Conservation (phyloP, 805 yeast genomes). For the Myxozyma geophila region DNA sequence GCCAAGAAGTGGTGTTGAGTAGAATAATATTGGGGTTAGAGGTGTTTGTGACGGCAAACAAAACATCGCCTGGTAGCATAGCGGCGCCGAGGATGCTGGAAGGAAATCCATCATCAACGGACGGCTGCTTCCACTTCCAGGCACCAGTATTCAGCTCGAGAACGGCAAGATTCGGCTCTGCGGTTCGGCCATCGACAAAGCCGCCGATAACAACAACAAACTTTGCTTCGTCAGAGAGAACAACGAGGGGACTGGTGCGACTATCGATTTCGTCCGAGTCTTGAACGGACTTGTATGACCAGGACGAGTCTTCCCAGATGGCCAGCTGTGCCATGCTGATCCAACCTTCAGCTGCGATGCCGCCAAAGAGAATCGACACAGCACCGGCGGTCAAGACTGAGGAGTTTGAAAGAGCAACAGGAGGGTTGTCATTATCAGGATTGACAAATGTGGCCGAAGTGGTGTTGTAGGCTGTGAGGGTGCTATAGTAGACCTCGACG, state of each 20-base stretch:
- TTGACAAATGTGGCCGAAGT: slow-evolving; percentile 10
- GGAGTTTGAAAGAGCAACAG: slow-evolving; percentile 41
- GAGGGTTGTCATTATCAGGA: slow-evolving; percentile 33
- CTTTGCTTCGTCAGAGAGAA: slow-evolving; percentile 55
- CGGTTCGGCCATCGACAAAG: slow-evolving; percentile 46
- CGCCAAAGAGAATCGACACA: slow-evolving; percentile 58
- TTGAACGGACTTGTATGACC: slow-evolving; percentile 59
- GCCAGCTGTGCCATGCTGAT: slow-evolving; percentile 74
- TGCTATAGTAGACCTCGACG: slow-evolving; percentile 13
- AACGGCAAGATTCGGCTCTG: slow-evolving; percentile 52
- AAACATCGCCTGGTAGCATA: slow-evolving; percentile 43
- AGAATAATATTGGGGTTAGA: slow-evolving; percentile 13
- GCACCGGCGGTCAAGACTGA: slow-evolving; percentile 34
- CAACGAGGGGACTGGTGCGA: slow-evolving; percentile 55
- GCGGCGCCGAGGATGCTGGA: slow-evolving; percentile 42
- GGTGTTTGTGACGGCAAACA: slow-evolving; percentile 31
- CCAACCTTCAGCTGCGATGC: slow-evolving; percentile 67
- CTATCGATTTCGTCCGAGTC: slow-evolving; percentile 51
- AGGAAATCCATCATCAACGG: slow-evolving; percentile 22
- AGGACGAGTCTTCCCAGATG: slow-evolving; percentile 64
- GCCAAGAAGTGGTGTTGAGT: slow-evolving; percentile 26
- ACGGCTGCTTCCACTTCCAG: slow-evolving; percentile 34
- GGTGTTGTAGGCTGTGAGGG: slow-evolving; percentile 24
- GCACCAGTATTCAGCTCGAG: slow-evolving; percentile 40
- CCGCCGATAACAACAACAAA: slow-evolving; percentile 68